These are phyloP conservation scores for Acorus gramineus DNA, from an alignment of 106 monocot genomes.

Conservation along the genomic window DNA sequence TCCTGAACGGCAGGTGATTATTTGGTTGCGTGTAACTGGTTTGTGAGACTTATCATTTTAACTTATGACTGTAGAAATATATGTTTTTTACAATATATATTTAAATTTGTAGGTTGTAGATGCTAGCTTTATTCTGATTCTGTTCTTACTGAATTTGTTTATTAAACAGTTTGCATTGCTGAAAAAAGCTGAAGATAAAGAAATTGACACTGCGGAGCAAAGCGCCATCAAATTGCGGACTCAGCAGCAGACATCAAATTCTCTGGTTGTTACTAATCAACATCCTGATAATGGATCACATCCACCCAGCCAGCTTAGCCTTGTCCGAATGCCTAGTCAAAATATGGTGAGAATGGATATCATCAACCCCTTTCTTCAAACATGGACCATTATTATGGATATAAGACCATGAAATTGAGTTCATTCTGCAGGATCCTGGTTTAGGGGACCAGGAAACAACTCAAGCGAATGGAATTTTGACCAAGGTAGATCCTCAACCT, in stretches of 20 bases:
- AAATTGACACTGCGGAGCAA: slow-evolving; percentile 95
- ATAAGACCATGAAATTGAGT: slow-evolving; percentile 1
- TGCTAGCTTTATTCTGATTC: too few species aligned
- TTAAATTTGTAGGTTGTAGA: too few species aligned
- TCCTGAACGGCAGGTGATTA: slow-evolving; percentile 83
- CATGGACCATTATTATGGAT: too few species aligned
- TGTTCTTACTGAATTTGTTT: too few species aligned
- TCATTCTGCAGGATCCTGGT: slow-evolving; percentile 43
- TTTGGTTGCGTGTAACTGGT: too few species aligned
- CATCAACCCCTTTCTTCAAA: too few species aligned
- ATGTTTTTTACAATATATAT: too few species aligned
- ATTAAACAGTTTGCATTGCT: slow-evolving; percentile 64
- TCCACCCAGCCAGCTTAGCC: slow-evolving; percentile 50
- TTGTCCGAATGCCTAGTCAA: slow-evolving; percentile 67
- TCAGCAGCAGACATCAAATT: slow-evolving; percentile 91
- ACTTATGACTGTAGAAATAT: too few species aligned
- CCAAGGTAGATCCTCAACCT: slow-evolving; percentile 38
- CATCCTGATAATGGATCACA: slow-evolving; percentile 57
- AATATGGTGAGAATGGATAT: slow-evolving; percentile 35
- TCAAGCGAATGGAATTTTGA: slow-evolving; percentile 49
- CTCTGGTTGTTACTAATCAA: slow-evolving; percentile 76
- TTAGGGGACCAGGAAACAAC: slow-evolving; percentile 29
- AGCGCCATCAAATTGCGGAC: slow-evolving; percentile 87
- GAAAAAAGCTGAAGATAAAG: slow-evolving; percentile 87
- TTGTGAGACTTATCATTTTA: too few species aligned